Evolutionary conservation across 305 asterid species (phyloP), one percentile per base, ranked within the genome.

Genomic region (Fraxinus latifolia): DNA sequence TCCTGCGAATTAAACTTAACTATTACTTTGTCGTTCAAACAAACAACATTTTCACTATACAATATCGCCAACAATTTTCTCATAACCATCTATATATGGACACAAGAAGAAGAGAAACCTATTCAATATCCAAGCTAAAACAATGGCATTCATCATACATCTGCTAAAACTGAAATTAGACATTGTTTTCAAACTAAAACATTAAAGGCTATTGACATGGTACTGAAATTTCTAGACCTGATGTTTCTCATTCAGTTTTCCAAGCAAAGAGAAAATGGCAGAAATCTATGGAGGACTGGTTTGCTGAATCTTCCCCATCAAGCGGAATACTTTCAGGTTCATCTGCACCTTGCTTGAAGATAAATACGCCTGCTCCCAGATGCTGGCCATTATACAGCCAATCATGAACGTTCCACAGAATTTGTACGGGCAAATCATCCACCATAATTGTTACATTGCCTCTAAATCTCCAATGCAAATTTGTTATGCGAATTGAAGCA

Each of bases 381-480:
- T 29, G 32, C 32, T 29, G 32, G 32, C 32, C 32, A 29, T 29
- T 29, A 29, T 29, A 29, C 32, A 29, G 32, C 32, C 32, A 29
- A 29, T 29, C 32, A 29, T 29, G 32, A 29, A 29, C 32, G 32
- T 29, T 4, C 32, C 32, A 29, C 32, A 29, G 32, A 29, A 29
- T 29, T 29, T 29, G 32, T 29, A 0, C 32, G 32, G 32, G 32
- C 32, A 29, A 29, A 29, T 29, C 32, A 29, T 29, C 32, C 32
- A 29, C 91, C 44, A 68, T 7, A 6, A 93, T 84, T 0, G 88
- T 93, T 68, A 93, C 97, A 31, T 93, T 93, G 33, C 98, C 98
- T 82, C 98, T 88, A 53, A 94, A 95, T 84, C 95, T 92, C 98
- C 98, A 93, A 21, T 93, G 96, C 87, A 95, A 74, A 65, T 95